Base-by-base conservation (phyloP, 768 basidiomycete genomes). In the Tylopilus balloui region DNA sequence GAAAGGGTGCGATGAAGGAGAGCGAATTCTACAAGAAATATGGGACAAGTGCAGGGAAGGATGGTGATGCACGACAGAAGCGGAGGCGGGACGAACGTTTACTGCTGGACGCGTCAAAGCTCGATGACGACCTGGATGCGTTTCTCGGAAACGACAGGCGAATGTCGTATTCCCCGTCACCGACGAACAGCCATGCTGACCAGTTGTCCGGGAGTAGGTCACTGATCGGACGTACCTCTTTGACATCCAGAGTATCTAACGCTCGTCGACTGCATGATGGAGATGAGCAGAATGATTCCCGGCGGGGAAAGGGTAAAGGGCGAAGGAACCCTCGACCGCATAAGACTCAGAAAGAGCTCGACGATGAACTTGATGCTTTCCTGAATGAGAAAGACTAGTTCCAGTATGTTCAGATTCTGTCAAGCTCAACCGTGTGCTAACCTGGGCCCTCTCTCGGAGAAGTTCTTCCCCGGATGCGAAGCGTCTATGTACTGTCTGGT, bases 311-410 rank as follows among this genome's bases (percentile, higher is more conserved):
- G 54, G 59, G 67, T 57, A 60, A 70, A 48, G 66, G 70, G 32
- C 70, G 76, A 37, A 72, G 72, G 50, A 63, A 64, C 50, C 61
- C 66, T 51, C 71, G 75, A 11, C 70, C 74, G 20, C 74, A 64
- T 50, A 81, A 80, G 66, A 86, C 80, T 1, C 82, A 83, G 61
- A 79, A 86, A 67, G 87, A 92, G 57, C 71, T 92, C 31, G 89
- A 92, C 54, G 87, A 84, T 42, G 89, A 92, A 60, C 71, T 92
- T 40, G 89, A 92, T 27, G 83, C 84, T 14, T 91, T 91, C 67
- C 64, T 88, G 54, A 80, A 78, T 23, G 73, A 75, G 54, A 73
- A 72, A 56, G 67, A 73, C 50, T 76, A 58, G 63, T 42, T 39
- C 13, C n/a, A 36, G 58, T 57, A 32, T 47, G 55, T 53, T 24